phyloP scores from a whole-genome alignment of 2,329 filamentous ascomycete species.

The Fusarium sp. region DNA sequence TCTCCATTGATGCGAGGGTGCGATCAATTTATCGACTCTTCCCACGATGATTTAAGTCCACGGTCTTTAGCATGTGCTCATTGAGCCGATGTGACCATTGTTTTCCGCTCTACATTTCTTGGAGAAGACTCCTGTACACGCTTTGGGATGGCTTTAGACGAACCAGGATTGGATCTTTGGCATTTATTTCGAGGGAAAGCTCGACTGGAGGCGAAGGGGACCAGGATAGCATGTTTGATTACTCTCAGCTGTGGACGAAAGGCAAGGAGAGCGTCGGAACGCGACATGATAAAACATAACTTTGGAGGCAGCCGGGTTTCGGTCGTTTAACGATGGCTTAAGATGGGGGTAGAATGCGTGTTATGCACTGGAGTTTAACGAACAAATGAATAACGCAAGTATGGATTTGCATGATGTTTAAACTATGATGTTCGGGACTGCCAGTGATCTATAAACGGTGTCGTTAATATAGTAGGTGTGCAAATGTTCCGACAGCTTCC shows the following conservation, averaged over 20 bases:
- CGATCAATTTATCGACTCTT: conserved; percentile 2
- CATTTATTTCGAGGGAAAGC: conserved; percentile 23
- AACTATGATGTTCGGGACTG: neutral
- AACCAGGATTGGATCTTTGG: conserved; percentile 25
- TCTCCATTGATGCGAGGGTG: conserved; percentile 20
- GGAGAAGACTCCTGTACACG: conserved; percentile 40
- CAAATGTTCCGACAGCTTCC: too few species aligned
- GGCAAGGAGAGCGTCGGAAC: conserved; percentile 13
- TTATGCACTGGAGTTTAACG: neutral
- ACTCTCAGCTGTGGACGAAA: conserved; percentile 40
- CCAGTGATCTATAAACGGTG: neutral
- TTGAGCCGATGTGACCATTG: conserved; percentile 26
- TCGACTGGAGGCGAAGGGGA: conserved; percentile 9
- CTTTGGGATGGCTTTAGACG: conserved; percentile 45
- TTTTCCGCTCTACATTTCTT: conserved; percentile 22
- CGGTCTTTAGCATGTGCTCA: conserved; percentile 9
- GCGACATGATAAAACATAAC: conserved; percentile 29
- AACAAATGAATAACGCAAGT: conserved; percentile 4
- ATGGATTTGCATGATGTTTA: conserved; percentile 3
- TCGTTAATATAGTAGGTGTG: neutral
- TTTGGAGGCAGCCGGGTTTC: conserved; percentile 34
- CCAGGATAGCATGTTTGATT: conserved; percentile 7
- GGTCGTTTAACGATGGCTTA: conserved; percentile 3
- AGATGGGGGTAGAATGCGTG: neutral
- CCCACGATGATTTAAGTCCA: neutral